These are phyloP conservation scores for Flaveria trinervia DNA, from an alignment of 129 eudicot genomes.

Conservation along the genomic window DNA sequence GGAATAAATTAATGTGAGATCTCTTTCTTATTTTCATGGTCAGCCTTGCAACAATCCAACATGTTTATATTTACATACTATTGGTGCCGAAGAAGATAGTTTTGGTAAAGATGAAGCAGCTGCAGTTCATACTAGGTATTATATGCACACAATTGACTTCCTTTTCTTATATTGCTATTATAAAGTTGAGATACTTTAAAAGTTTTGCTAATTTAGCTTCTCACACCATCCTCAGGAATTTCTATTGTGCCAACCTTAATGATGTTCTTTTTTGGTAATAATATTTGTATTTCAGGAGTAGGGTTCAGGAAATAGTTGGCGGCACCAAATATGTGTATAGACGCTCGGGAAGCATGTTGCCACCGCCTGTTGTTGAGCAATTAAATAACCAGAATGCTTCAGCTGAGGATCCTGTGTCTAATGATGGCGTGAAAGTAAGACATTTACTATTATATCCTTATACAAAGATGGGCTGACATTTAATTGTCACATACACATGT, in stretches of 20 bases:
- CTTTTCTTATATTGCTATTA: background rate
- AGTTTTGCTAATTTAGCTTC: background rate
- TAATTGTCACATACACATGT: background rate
- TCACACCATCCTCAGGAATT: background rate
- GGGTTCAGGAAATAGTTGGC: slow-evolving; percentile 44
- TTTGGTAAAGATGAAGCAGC: slow-evolving; percentile 93
- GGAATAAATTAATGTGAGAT: slow-evolving; percentile 9
- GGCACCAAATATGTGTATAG: slow-evolving; percentile 36
- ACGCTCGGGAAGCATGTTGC: slow-evolving; percentile 36
- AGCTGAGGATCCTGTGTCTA: slow-evolving; percentile 39
- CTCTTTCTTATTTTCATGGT: slow-evolving; percentile 19
- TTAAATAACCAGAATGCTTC: slow-evolving; percentile 18
- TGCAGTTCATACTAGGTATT: slow-evolving; percentile 84
- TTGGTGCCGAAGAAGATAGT: slow-evolving; percentile 93
- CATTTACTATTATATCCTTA: slow-evolving; percentile 4
- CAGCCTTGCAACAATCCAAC: slow-evolving; percentile 87
- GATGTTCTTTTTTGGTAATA: slow-evolving; percentile 20
- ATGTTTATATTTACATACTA: slow-evolving; percentile 76
- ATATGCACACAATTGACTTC: background rate
- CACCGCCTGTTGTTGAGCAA: slow-evolving; percentile 39
- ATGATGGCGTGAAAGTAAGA: slow-evolving; percentile 50
- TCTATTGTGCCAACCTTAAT: background rate
- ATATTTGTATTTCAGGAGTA: slow-evolving; percentile 26
- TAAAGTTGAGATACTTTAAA: background rate
- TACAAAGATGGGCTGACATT: slow-evolving; percentile 13